Percentiles rank a stretch among this genome's conserved stretches.
These are phyloP conservation scores for Arthrobotrys conoides DNA, from an alignment of 2,329 filamentous ascomycete species.

Conservation along the genomic window DNA sequence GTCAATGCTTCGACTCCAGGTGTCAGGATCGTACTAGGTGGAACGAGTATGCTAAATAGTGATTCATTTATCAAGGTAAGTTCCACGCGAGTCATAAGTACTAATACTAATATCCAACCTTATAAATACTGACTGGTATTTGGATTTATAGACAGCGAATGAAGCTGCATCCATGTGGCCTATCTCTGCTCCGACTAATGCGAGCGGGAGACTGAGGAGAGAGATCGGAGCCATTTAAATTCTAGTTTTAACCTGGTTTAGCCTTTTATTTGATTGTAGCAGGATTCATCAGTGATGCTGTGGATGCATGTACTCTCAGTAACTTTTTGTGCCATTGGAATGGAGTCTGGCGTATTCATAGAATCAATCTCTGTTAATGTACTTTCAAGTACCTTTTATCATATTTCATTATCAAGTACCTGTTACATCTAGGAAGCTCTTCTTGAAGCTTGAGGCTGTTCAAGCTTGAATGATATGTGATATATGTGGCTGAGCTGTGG, in stretches of 20 bases:
- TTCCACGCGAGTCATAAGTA: too few relatives aligned
- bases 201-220: slow-evolving; percentile 38
- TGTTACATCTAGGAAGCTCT: background rate
- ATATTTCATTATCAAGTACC: background rate
- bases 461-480: too few relatives aligned
- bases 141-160: slow-evolving; percentile 37
- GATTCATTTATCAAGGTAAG: slow-evolving; percentile 80
- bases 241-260: background rate
- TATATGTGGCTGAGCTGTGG: slow-evolving; percentile 18
- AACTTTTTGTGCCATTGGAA: slow-evolving; percentile 39
- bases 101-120: background rate
- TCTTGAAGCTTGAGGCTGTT: background rate
- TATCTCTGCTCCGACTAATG: slow-evolving; percentile 46
- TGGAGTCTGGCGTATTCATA: slow-evolving; percentile 52
- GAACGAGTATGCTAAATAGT: slow-evolving; percentile 90
- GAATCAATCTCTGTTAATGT: slow-evolving; percentile 24
- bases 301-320: slow-evolving; percentile 38
- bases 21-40: slow-evolving; percentile 88
- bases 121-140: slow-evolving; percentile 9
- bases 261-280: slow-evolving; percentile 15
- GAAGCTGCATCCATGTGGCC: slow-evolving; percentile 59
- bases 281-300: slow-evolving; percentile 24
- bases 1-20: slow-evolving; percentile 93
- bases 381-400: background rate
- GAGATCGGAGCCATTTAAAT: slow-evolving; percentile 49